Evolutionary conservation across 2,329 filamentous ascomycete genomes (phyloP).

Genomic region (Volutella citrinella): DNA sequence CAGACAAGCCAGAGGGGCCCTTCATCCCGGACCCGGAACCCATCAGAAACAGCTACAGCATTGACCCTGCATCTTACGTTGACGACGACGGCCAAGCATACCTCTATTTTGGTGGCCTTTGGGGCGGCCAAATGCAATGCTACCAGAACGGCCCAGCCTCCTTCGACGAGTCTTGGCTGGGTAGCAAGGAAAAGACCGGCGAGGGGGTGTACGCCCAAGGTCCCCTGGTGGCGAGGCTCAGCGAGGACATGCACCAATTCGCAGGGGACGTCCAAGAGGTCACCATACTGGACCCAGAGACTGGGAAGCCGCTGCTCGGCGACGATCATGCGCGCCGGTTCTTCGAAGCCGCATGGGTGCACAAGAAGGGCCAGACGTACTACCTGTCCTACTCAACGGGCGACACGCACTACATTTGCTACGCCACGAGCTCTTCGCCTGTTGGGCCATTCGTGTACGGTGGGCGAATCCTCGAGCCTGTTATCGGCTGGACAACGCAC

Average conservation of each 20-base stretch:
- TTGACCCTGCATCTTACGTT: conserved; percentile 74
- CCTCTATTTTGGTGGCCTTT: conserved; percentile 73
- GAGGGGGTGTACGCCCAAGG: conserved; percentile 55
- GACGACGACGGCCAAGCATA: conserved; percentile 47
- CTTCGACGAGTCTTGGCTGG: conserved; percentile 55
- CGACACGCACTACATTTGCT: conserved; percentile 72
- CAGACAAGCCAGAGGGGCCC: conserved; percentile 63
- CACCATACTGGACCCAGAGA: conserved; percentile 60
- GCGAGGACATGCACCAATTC: conserved; percentile 64
- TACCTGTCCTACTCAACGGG: conserved; percentile 79
- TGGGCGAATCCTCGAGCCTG: conserved; percentile 70
- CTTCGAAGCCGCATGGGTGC: conserved; percentile 80
- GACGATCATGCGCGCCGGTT: conserved; percentile 73
- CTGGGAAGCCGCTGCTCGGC: conserved; percentile 55
- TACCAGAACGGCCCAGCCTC: conserved; percentile 54
- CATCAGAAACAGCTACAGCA: conserved; percentile 69
- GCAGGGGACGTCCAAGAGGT: conserved; percentile 55
- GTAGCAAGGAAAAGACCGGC: conserved; percentile 58
- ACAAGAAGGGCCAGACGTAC: conserved; percentile 67
- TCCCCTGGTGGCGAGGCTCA: conserved; percentile 64
- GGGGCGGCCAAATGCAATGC: conserved; percentile 79
- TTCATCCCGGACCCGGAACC: conserved; percentile 63
- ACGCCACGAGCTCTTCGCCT: conserved; percentile 63
- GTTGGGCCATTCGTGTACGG: conserved; percentile 71
- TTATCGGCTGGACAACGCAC: conserved; percentile 79